phyloP scores from a whole-genome alignment of 2,329 filamentous ascomycete genomes.

The Emergomyces orientalis region DNA sequence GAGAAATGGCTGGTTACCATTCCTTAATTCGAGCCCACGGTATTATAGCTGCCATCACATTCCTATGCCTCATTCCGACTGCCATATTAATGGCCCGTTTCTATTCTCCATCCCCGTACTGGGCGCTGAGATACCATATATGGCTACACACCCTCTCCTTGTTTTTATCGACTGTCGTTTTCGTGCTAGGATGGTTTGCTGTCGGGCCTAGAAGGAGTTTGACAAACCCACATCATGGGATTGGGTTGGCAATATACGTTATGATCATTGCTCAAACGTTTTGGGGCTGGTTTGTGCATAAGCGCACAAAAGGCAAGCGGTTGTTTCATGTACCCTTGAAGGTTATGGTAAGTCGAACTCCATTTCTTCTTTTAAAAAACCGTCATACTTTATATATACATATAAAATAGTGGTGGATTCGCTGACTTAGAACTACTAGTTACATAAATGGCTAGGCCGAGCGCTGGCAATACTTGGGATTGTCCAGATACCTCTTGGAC shows the following conservation, averaged over 20 bases:
- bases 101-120: constrained; percentile 45
- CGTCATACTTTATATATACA: neutral
- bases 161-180: constrained; percentile 51
- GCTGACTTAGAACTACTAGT: constrained; percentile 33
- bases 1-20: constrained; percentile 50
- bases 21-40: constrained; percentile 51
- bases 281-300: constrained; percentile 50
- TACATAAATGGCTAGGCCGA: constrained; percentile 85
- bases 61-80: constrained; percentile 50
- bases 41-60: constrained; percentile 51
- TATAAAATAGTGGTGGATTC: neutral
- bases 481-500: constrained; percentile 74
- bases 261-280: constrained; percentile 51
- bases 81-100: constrained; percentile 54
- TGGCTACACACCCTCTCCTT: constrained; percentile 55
- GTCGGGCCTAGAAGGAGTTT: constrained; percentile 52
- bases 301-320: constrained; percentile 44
- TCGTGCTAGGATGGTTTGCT: constrained; percentile 54
- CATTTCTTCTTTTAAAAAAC: too few relatives aligned
- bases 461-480: constrained; percentile 71
- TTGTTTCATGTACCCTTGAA: constrained; percentile 48
- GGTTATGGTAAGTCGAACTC: constrained; percentile 41
- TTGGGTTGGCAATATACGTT: constrained; percentile 55
- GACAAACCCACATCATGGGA: constrained; percentile 59
- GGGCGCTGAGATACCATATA: constrained; percentile 52